These are phyloP conservation scores for Phytopythium mirpurense DNA, from an alignment of 352 stramenopile species.

Conservation along the genomic window DNA sequence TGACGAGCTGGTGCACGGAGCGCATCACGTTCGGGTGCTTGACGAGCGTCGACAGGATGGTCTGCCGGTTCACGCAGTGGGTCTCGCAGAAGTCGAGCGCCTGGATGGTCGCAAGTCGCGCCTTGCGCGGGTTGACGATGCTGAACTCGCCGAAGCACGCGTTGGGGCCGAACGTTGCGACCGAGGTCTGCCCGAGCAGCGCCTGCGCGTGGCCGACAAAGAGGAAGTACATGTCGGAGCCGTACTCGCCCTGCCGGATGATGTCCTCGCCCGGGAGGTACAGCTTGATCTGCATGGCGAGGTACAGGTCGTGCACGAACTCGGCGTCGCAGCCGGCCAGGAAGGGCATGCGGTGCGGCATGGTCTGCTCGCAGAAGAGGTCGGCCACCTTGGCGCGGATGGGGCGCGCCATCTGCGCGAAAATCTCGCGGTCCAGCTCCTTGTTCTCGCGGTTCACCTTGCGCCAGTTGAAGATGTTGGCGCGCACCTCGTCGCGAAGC, in stretches of 20 bases:
- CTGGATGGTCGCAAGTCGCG: slow-evolving; percentile 68
- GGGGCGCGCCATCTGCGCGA: slow-evolving; percentile 67
- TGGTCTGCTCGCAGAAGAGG: slow-evolving; percentile 67
- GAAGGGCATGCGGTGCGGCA: slow-evolving; percentile 62
- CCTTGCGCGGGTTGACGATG: slow-evolving; percentile 64
- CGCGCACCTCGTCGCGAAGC: slow-evolving; percentile 69
- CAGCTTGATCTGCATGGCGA: slow-evolving; percentile 66
- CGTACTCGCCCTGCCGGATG: slow-evolving; percentile 73
- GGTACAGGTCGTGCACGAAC: slow-evolving; percentile 78
- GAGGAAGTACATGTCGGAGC: slow-evolving; percentile 81
- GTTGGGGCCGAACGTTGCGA: slow-evolving; percentile 61
- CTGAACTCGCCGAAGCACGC: slow-evolving; percentile 81
- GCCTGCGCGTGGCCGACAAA: slow-evolving; percentile 74
- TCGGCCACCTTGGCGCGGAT: slow-evolving; percentile 69
- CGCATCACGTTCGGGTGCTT: slow-evolving; percentile 53
- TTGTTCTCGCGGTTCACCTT: slow-evolving; percentile 75
- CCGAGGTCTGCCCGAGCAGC: slow-evolving; percentile 50
- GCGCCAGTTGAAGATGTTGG: slow-evolving; percentile 73
- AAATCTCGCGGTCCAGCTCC: slow-evolving; percentile 48
- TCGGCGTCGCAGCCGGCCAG: slow-evolving; percentile 66
- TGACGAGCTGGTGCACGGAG: slow-evolving; percentile 48
- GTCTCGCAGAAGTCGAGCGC: slow-evolving; percentile 79
- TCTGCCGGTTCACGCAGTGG: slow-evolving; percentile 46
- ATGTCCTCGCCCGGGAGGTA: slow-evolving; percentile 77
- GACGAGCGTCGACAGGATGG: slow-evolving; percentile 43